A percentile compares a stretch with the other conserved stretches of the same genome.
Conservation (phyloP, 345 rosid genomes). For the Noccaea caerulescens region DNA sequence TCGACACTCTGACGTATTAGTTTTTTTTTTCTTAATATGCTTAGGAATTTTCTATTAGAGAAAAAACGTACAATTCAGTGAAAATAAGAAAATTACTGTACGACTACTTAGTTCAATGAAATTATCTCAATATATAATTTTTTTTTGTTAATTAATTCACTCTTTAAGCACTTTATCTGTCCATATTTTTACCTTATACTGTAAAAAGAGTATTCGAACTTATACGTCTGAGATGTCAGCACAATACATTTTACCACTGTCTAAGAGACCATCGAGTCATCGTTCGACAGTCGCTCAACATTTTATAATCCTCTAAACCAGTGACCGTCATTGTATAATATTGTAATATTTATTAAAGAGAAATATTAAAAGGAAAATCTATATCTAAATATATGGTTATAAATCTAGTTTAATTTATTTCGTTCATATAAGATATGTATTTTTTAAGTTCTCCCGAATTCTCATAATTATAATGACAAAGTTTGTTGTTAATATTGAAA, state of each 20-base stretch:
- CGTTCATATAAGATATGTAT: no score
- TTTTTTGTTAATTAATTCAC: no score
- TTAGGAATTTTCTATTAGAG: neutral
- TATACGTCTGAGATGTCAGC: neutral
- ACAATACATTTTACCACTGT: neutral
- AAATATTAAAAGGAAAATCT: no score
- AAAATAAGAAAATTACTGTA: neutral
- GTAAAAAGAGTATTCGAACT: neutral
- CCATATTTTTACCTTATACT: neutral
- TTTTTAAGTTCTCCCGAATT: neutral
- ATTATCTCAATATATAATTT: neutral
- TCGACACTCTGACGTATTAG: conserved; percentile 23
- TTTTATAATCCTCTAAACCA: no score
- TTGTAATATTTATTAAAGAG: no score
- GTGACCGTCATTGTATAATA: no score
- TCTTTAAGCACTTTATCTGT: neutral
- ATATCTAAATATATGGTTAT: no score
- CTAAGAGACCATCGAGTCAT: no score
- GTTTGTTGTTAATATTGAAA: neutral
- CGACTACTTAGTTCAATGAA: neutral
- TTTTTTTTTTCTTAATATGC: neutral
- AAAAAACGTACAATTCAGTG: neutral
- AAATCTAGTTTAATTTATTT: no score
- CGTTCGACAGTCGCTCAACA: no score
- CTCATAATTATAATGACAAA: neutral